phyloP scores from a whole-genome alignment of 495 filamentous ascomycete genomes.

The Xylona heveae region DNA sequence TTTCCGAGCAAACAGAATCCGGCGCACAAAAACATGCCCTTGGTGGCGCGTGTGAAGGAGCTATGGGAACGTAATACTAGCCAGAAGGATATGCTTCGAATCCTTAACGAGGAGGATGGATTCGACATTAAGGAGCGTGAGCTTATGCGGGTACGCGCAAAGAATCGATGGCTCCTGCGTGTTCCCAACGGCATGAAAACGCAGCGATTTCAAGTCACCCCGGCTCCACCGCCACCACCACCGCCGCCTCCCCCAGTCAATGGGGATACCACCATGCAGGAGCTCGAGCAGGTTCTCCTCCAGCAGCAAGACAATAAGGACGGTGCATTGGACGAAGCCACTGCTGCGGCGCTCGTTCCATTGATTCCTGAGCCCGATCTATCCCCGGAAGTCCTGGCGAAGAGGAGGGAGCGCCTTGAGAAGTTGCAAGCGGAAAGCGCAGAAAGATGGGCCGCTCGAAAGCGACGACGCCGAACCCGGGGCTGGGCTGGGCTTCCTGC shows the following conservation, averaged over 20 bases:
- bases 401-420: constrained; percentile 5
- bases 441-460: constrained; percentile 39
- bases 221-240: neutral
- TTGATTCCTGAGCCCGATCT: constrained; percentile 17
- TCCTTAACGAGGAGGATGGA: constrained; percentile 41
- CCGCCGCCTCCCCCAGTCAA: neutral
- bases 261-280: constrained; percentile 1
- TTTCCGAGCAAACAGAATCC: constrained; percentile 56
- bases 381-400: constrained; percentile 29
- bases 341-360: constrained; percentile 8
- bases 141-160: constrained; percentile 39
- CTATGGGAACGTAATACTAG: constrained; percentile 54
- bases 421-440: constrained; percentile 37
- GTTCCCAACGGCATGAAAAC: constrained; percentile 34
- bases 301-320: constrained; percentile 23
- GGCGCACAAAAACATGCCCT: constrained; percentile 38
- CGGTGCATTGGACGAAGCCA: constrained; percentile 12
- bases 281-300: constrained; percentile 8
- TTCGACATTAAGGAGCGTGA: constrained; percentile 49
- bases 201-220: too few species aligned
- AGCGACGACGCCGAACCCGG: constrained; percentile 49
- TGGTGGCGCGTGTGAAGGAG: constrained; percentile 46
- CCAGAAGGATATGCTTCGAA: constrained; percentile 51
- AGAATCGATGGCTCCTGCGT: constrained; percentile 41
- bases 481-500: constrained; percentile 51